A percentile compares a stretch with the other conserved stretches of the same genome.
Conservation (phyloP, 2,329 filamentous ascomycete genomes). For the Nemania sp. region DNA sequence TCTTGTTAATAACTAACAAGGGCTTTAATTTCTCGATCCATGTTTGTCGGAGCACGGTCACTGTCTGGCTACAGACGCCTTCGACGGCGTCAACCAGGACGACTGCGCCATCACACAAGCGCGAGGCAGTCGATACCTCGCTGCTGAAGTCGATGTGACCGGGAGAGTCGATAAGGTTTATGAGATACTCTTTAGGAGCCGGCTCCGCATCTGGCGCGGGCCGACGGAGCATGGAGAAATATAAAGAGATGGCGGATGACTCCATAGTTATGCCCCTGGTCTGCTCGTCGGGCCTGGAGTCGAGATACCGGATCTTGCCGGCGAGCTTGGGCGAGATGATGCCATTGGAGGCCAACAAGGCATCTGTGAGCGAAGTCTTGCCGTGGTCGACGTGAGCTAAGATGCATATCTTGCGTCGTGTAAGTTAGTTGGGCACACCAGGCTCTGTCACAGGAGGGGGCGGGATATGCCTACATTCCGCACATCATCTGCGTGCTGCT, state of each 20-base stretch:
- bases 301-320: constrained; percentile 96
- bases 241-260: constrained; percentile 94
- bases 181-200: constrained; percentile 84
- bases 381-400: constrained; percentile 97
- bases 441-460: constrained; percentile 37
- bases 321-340: constrained; percentile 98
- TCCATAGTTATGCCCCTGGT: constrained; percentile 99
- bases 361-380: constrained; percentile 96
- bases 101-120: constrained; percentile 91
- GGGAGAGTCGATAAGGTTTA: constrained; percentile 97
- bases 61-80: constrained; percentile 97
- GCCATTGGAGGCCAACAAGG: constrained; percentile 95
- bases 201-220: constrained; percentile 69
- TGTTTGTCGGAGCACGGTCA: constrained; percentile 91
- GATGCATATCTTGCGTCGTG: constrained; percentile 78
- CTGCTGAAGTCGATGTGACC: constrained; percentile 99
- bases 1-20: constrained; percentile 95
- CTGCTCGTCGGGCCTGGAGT: constrained; percentile 95
- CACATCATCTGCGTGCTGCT: constrained; percentile 84
- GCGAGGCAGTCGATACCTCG: constrained; percentile 93
- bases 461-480: constrained; percentile 75
- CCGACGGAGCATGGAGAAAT: constrained; percentile 87
- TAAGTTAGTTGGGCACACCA: constrained; percentile 20
- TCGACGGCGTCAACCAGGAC: constrained; percentile 96
- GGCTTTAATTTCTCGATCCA: constrained; percentile 97